Percentiles rank a stretch among this genome's conserved stretches.
These are phyloP conservation scores for Tylopilus vinaceipallidus DNA, from an alignment of 768 basidiomycete species.

Conservation along the genomic window DNA sequence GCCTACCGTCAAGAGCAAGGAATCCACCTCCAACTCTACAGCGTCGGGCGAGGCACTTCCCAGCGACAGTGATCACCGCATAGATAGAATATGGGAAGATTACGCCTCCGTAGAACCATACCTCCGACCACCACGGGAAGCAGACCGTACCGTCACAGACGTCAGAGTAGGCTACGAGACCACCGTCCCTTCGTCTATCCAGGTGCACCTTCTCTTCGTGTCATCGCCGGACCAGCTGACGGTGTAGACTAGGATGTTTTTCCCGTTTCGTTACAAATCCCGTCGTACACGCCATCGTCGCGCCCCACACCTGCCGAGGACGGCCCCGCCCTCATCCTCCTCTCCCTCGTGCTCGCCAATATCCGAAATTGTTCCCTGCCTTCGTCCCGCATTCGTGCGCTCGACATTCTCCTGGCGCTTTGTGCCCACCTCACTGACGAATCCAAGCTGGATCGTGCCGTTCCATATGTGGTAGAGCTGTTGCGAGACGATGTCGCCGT, in stretches of 20 bases:
- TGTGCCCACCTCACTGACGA: conserved; percentile 86
- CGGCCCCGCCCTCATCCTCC: conserved; percentile 84
- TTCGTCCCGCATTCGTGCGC: conserved; percentile 78
- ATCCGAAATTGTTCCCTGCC: conserved; percentile 85
- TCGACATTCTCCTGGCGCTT: conserved; percentile 86
- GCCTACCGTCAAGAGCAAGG: conserved; percentile 28
- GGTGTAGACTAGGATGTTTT: conserved; percentile 58
- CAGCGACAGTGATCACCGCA: conserved; percentile 79
- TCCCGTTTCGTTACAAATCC: conserved; percentile 68
- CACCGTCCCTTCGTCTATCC: conserved; percentile 39
- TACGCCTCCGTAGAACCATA: conserved; percentile 81
- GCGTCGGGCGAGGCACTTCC: conserved; percentile 46
- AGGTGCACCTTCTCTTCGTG: conserved; percentile 39
- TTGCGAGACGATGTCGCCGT: conserved; percentile 81
- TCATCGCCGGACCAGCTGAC: not conserved
- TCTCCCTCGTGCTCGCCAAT: conserved; percentile 85
- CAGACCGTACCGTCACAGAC: conserved; percentile 48
- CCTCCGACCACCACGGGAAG: conserved; percentile 44
- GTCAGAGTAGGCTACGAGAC: conserved; percentile 53
- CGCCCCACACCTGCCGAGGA: conserved; percentile 70
- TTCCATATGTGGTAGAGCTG: conserved; percentile 89
- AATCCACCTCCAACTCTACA: conserved; percentile 6
- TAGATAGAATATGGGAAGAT: conserved; percentile 85
- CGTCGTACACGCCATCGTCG: conserved; percentile 41
- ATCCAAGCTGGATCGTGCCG: conserved; percentile 89